Evolutionary conservation across 169 alveolate genomes (phyloP).

Genomic region (Babesia ovis): DNA sequence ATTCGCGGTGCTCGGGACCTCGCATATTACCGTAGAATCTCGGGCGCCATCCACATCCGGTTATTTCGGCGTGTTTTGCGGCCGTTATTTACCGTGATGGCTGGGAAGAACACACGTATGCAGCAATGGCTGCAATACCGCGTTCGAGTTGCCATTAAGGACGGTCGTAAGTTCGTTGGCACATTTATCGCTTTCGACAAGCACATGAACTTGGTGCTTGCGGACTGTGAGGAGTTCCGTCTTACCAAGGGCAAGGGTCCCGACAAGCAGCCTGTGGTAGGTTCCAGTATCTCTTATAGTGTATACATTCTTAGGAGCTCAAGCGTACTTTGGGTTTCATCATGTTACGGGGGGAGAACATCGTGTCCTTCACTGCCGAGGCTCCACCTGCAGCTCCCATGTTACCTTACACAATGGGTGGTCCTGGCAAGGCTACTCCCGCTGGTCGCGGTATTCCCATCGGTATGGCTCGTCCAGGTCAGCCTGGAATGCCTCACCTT

Average conservation of each 20-base stretch:
- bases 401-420: slow-evolving; percentile 56
- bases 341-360: slow-evolving; percentile 96
- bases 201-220: slow-evolving; percentile 96
- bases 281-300: neutral
- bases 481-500: slow-evolving; percentile 64
- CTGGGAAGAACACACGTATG: slow-evolving; percentile 87
- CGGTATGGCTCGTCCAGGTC: slow-evolving; percentile 32
- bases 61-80: slow-evolving; percentile 2
- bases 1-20: neutral
- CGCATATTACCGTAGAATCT: neutral
- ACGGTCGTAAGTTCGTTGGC: slow-evolving; percentile 94
- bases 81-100: slow-evolving; percentile 25
- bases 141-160: slow-evolving; percentile 93
- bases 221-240: slow-evolving; percentile 98
- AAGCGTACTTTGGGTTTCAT: slow-evolving; percentile 96
- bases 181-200: slow-evolving; percentile 98
- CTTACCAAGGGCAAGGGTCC: slow-evolving; percentile 76
- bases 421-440: slow-evolving; percentile 77
- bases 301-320: slow-evolving; percentile 79
- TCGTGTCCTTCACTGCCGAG: slow-evolving; percentile 95
- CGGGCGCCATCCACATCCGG: slow-evolving; percentile 3
- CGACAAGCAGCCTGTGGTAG: slow-evolving; percentile 56
- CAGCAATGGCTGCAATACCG: slow-evolving; percentile 95
- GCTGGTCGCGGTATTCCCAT: slow-evolving; percentile 77
- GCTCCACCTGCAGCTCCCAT: slow-evolving; percentile 90